Conservation (phyloP, 2,329 filamentous ascomycete species). For the Alternaria gansuensis region DNA sequence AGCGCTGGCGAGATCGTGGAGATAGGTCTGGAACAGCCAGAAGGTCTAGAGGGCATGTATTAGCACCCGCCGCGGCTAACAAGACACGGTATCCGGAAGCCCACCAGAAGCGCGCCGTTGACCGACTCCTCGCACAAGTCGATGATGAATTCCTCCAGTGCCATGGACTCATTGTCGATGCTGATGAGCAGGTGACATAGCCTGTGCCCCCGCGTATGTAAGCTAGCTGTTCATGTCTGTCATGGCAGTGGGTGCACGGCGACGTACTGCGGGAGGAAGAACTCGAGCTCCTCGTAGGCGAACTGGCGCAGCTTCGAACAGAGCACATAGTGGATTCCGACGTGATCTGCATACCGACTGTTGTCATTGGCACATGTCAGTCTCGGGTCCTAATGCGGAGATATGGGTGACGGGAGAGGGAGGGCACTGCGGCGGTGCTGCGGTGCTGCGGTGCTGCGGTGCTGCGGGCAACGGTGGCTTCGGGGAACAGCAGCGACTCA, state of each 20-base stretch:
- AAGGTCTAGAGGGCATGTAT: constrained; percentile 70
- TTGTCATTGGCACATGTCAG: constrained; percentile 23
- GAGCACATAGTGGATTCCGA: constrained; percentile 88
- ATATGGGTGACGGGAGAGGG: constrained; percentile 1
- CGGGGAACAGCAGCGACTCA: constrained; percentile 60
- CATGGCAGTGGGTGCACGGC: constrained; percentile 23
- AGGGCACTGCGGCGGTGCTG: constrained; percentile 25
- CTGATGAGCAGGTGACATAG: constrained; percentile 88
- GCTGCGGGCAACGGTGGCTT: constrained; percentile 42
- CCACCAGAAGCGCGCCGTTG: constrained; percentile 80
- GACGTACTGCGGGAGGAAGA: constrained; percentile 76
- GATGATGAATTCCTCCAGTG: constrained; percentile 84
- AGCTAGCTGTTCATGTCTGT: constrained; percentile 52
- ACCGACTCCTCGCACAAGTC: constrained; percentile 89
- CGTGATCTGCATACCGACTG: constrained; percentile 87
- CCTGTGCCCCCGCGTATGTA: constrained; percentile 37
- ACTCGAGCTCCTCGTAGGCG: constrained; percentile 90
- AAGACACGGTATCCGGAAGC: constrained; percentile 47
- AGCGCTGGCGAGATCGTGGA: constrained; percentile 79
- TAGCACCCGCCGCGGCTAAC: constrained; percentile 38
- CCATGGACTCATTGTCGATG: constrained; percentile 91
- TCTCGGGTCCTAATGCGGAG: constrained; percentile 18
- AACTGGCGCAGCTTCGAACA: constrained; percentile 90
- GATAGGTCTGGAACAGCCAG: constrained; percentile 89
- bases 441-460: constrained; percentile 34